These are phyloP conservation scores for Auriculariales sp. DNA, from an alignment of 768 basidiomycete genomes.

Conservation along the genomic window DNA sequence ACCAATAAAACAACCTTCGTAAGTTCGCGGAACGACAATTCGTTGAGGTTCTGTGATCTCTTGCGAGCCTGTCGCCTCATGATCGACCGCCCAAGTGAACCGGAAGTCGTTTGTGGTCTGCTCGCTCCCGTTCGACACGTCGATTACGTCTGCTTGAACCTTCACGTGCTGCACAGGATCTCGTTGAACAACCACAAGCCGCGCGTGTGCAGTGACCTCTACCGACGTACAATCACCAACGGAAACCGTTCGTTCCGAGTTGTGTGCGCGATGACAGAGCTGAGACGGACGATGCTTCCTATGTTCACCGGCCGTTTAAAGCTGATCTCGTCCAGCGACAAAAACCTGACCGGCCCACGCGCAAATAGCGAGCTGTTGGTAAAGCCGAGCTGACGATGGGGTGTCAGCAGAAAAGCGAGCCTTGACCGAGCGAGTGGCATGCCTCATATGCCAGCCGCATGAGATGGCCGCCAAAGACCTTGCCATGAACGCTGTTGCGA, in stretches of 20 bases:
- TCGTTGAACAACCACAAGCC: neutral
- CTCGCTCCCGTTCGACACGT: slow-evolving; percentile 48
- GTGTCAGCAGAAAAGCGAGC: neutral
- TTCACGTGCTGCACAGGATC: slow-evolving; percentile 40
- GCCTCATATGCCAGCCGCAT: slow-evolving; percentile 66
- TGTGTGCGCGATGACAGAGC: slow-evolving; percentile 53
- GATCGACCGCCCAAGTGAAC: slow-evolving; percentile 51
- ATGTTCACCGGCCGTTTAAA: slow-evolving; percentile 74
- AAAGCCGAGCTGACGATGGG: slow-evolving; percentile 42
- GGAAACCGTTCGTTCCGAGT: slow-evolving; percentile 31
- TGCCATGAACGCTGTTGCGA: slow-evolving; percentile 50
- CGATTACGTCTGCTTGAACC: slow-evolving; percentile 58
- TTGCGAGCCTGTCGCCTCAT: slow-evolving; percentile 19
- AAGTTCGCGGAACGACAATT: slow-evolving; percentile 53
- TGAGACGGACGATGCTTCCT: slow-evolving; percentile 63
- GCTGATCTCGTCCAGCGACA: slow-evolving; percentile 66
- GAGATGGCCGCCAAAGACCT: slow-evolving; percentile 57
- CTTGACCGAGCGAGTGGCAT: slow-evolving; percentile 4
- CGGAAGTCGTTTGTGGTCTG: slow-evolving; percentile 63
- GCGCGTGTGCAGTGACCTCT: neutral
- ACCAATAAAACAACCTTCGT: slow-evolving; percentile 35
- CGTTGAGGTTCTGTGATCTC: too few species aligned
- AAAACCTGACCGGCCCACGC: slow-evolving; percentile 45
- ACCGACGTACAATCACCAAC: slow-evolving; percentile 40
- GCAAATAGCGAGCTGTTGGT: slow-evolving; percentile 59